A percentile compares a stretch with the other conserved stretches of the same genome.
Conservation (phyloP, 345 rosid species). For the Dipteronia dyeriana region DNA sequence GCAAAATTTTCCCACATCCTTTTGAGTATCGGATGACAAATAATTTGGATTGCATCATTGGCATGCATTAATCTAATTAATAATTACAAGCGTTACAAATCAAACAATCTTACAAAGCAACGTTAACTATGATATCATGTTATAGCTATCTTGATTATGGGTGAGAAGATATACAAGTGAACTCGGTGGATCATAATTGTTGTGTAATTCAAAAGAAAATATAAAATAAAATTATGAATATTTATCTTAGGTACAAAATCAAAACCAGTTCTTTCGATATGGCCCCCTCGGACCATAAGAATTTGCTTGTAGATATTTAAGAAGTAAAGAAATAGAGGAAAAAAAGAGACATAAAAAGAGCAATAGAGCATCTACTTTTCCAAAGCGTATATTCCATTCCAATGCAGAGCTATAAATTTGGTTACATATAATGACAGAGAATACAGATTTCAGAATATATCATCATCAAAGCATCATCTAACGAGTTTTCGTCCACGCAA, state of each 20-base stretch:
- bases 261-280: too few relatives aligned
- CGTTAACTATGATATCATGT: neutral
- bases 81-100: neutral
- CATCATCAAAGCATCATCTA: neutral
- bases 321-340: too few relatives aligned
- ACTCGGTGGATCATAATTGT: too few relatives aligned
- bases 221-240: too few relatives aligned
- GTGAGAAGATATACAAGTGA: too few relatives aligned
- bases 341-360: neutral
- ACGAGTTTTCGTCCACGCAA: conserved; percentile 61
- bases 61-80: neutral
- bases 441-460: neutral
- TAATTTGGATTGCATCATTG: neutral
- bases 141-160: neutral
- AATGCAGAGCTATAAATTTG: neutral
- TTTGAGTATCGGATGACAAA: neutral
- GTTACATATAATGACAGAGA: conserved; percentile 12
- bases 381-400: conserved; percentile 1
- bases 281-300: too few relatives aligned
- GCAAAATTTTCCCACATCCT: neutral
- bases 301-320: too few relatives aligned
- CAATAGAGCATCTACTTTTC: neutral
- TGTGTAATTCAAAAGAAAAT: too few relatives aligned
- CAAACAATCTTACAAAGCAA: neutral
- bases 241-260: too few relatives aligned